These are phyloP conservation scores for Coemansia sp. DNA, from an alignment of 192 early-diverging fungal genomes.

Conservation along the genomic window DNA sequence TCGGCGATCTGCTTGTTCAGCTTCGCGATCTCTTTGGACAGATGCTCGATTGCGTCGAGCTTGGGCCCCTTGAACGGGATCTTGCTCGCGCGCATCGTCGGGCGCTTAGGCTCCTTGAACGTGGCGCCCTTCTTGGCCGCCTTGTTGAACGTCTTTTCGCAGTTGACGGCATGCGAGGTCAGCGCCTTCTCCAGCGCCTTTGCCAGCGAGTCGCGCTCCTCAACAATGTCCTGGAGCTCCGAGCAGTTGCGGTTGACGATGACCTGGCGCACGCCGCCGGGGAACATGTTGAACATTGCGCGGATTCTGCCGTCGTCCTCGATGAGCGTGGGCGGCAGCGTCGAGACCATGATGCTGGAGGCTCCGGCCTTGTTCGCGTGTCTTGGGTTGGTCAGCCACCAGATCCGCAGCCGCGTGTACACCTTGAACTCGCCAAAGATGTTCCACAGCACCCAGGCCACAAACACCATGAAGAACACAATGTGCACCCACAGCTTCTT, in stretches of 20 bases:
- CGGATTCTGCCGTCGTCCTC: conserved; percentile 55
- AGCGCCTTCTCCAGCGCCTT: conserved; percentile 59
- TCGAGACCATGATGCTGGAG: conserved; percentile 72
- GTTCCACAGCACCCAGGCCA: conserved; percentile 52
- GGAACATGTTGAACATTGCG: conserved; percentile 64
- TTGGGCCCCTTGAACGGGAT: conserved; percentile 62
- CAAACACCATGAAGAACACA: conserved; percentile 56
- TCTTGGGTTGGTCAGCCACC: conserved; percentile 60
- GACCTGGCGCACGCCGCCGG: conserved; percentile 71
- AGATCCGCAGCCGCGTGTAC: conserved; percentile 69
- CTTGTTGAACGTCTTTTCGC: conserved; percentile 52
- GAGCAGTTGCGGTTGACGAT: conserved; percentile 69
- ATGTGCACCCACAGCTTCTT: conserved; percentile 76
- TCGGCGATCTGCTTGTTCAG: conserved; percentile 53
- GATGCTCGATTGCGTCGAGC: conserved; percentile 62
- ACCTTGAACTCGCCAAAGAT: conserved; percentile 67
- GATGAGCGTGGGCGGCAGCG: conserved; percentile 66
- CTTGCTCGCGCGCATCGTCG: conserved; percentile 55
- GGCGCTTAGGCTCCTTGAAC: conserved; percentile 52
- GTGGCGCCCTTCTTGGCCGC: conserved; percentile 25
- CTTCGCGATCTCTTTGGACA: conserved; percentile 40
- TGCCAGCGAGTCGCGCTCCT: conserved; percentile 59
- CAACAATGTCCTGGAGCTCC: conserved; percentile 57
- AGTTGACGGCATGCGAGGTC: conserved; percentile 57
- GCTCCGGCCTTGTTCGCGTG: conserved; percentile 59